Evolutionary conservation across 2,329 filamentous ascomycete species (phyloP).

Genomic region (Fusarium foetens): DNA sequence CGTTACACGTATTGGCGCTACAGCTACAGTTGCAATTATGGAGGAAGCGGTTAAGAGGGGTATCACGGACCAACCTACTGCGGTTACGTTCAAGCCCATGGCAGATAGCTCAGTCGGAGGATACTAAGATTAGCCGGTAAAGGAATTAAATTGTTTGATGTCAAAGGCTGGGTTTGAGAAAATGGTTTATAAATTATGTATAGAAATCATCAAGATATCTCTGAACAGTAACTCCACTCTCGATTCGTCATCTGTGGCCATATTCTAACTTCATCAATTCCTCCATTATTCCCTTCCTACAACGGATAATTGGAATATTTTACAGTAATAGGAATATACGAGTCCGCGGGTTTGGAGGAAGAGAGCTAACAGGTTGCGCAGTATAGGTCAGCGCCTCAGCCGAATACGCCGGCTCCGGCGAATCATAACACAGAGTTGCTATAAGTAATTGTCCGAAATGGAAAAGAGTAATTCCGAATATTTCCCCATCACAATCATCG

Average conservation of each 20-base stretch:
- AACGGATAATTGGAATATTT: rapidly evolving
- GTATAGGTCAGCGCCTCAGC: too few relatives aligned
- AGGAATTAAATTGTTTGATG: rapidly evolving
- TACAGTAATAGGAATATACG: too few relatives aligned
- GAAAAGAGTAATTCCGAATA: not conserved
- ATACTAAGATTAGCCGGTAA: not conserved
- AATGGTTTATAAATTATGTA: not conserved
- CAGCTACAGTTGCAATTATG: slow-evolving; percentile 64
- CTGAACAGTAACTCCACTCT: too few relatives aligned
- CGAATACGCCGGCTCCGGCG: rapidly evolving
- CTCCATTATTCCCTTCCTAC: too few relatives aligned
- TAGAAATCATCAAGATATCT: too few relatives aligned
- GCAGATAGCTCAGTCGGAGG: not conserved
- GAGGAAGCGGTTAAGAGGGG: slow-evolving; percentile 63
- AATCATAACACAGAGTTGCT: rapidly evolving
- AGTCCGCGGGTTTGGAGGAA: too few relatives aligned
- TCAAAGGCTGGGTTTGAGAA: not conserved
- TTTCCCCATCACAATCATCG: rapidly evolving
- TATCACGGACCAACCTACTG: slow-evolving; percentile 49
- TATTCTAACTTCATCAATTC: too few relatives aligned
- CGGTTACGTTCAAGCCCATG: slow-evolving; percentile 22
- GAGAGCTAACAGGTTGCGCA: too few relatives aligned
- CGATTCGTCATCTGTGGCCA: too few relatives aligned
- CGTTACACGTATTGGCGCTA: slow-evolving; percentile 65
- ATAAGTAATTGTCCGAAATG: rapidly evolving